phyloP scores from a whole-genome alignment of 2,329 filamentous ascomycete species.

The Penicillium sp. region DNA sequence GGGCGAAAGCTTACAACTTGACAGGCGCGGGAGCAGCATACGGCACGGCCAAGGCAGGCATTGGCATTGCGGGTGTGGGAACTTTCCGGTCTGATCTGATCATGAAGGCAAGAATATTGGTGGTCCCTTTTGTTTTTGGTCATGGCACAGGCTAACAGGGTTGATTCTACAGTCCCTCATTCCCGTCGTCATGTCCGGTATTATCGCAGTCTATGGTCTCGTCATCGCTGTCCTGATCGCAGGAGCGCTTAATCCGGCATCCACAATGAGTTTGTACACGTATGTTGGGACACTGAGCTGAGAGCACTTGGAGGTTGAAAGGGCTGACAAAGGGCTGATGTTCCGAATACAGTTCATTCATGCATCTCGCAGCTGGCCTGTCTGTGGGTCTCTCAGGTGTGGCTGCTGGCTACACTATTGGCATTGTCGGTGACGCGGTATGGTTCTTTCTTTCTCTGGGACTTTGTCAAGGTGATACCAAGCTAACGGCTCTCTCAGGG shows the following conservation, averaged over 20 bases:
- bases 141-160: slow-evolving; percentile 16
- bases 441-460: slow-evolving; percentile 26
- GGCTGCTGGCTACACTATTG: slow-evolving; percentile 93
- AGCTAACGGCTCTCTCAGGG: slow-evolving; percentile 47
- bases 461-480: neutral
- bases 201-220: slow-evolving; percentile 95
- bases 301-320: slow-evolving; percentile 15
- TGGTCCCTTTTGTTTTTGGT: neutral
- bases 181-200: slow-evolving; percentile 85
- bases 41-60: slow-evolving; percentile 64
- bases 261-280: slow-evolving; percentile 79
- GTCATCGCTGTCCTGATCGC: slow-evolving; percentile 96
- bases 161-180: slow-evolving; percentile 43
- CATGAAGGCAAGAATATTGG: slow-evolving; percentile 54
- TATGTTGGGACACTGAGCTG: slow-evolving; percentile 42
- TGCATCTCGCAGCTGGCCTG: slow-evolving; percentile 87
- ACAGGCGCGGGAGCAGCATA: slow-evolving; percentile 62
- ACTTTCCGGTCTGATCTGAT: slow-evolving; percentile 63
- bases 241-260: slow-evolving; percentile 70
- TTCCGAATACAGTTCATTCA: slow-evolving; percentile 62
- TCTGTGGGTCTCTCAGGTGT: slow-evolving; percentile 89
- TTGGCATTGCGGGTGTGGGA: slow-evolving; percentile 63
- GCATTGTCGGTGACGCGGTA: slow-evolving; percentile 86
- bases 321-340: slow-evolving; percentile 15
- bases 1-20: slow-evolving; percentile 19